These are phyloP conservation scores for Didymella sp. DNA, from an alignment of 2,329 filamentous ascomycete species.

Conservation along the genomic window DNA sequence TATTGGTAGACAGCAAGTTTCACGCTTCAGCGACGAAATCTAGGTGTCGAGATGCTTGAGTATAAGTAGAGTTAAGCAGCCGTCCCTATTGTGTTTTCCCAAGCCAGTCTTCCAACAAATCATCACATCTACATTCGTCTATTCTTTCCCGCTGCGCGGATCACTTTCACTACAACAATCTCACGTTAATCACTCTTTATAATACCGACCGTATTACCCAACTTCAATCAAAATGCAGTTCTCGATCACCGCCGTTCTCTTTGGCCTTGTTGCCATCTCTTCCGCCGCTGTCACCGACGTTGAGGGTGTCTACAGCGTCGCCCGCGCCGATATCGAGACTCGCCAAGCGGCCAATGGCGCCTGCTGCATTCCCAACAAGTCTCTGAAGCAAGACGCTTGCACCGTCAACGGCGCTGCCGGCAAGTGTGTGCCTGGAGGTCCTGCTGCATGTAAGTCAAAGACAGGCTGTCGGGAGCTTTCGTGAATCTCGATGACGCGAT, in stretches of 20 bases:
- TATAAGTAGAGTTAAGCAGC: background rate
- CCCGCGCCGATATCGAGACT: slow-evolving; percentile 18
- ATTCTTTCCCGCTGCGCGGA: slow-evolving; percentile 26
- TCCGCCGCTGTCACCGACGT: slow-evolving; percentile 26
- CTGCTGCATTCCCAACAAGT: slow-evolving; percentile 27
- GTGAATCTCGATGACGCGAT: background rate
- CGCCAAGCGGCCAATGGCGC: slow-evolving; percentile 25
- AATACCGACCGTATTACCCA: background rate
- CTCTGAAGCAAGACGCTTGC: slow-evolving; percentile 25
- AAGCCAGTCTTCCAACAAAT: slow-evolving; percentile 26
- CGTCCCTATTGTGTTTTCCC: slow-evolving; percentile 1
- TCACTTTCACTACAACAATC: slow-evolving; percentile 23
- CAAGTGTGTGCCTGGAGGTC: slow-evolving; percentile 29
- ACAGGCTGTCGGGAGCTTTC: background rate
- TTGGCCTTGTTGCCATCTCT: slow-evolving; percentile 29
- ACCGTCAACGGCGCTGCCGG: slow-evolving; percentile 26
- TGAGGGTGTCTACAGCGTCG: slow-evolving; percentile 22
- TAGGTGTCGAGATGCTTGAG: background rate
- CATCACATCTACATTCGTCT: slow-evolving; percentile 21
- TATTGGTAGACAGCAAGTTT: background rate
- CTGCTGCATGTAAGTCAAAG: slow-evolving; percentile 7
- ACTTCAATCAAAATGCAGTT: background rate
- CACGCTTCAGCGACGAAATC: background rate
- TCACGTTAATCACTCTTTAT: slow-evolving; percentile 5
- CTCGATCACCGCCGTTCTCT: slow-evolving; percentile 14